Base-by-base conservation (phyloP, 371 early-diverging fungal genomes). In the Syncephalastrum sp. region DNA sequence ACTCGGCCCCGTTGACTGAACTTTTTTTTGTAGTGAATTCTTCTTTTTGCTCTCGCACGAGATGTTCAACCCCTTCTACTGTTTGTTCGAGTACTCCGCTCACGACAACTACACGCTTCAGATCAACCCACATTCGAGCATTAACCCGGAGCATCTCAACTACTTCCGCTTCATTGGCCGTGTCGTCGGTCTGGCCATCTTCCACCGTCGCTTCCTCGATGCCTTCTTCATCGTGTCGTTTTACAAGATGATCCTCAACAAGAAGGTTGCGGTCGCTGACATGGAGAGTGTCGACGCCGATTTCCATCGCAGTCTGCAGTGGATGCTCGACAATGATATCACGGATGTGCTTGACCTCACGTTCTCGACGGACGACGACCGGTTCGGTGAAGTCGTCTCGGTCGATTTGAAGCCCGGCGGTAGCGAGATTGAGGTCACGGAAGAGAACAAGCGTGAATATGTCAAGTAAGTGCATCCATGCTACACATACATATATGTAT, bases 131-230 rank as follows among this genome's bases (percentile, higher is more conserved):
- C 89, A 95, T 69, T 95, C 96, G 27, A 87, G 88, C 52, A 88
- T 98, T 61, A 98, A 98, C 74, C 96, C 99, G 17, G 98, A 99
- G 70, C 99, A 99, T 74, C 79, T 99, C 55, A 91, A 94, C 70
- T 98, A 96, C 81, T 99, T 98, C 81, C 90, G 88, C 70, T 99
- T 99, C 68, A 95, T 98, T 64, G 99, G 99, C 15, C 90, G 99
- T 50, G 91, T 96, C 3, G 89, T 98, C 45, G 99, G 98, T 24
- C 81, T 96, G 63, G 93, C 96, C 21, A 94, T 98, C 52, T 96
- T 96, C 86, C 97, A 99, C 73, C 91, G 95, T 53, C 89, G 95
- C 45, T 93, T 94, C 80, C 77, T 99, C 57, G 98, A 98, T 64
- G 93, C 96, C 12, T 97, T 94, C 83, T 98, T 98, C 62, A 89